These are phyloP conservation scores for Penicillium coprophilum DNA, from an alignment of 495 filamentous ascomycete genomes.

Conservation along the genomic window DNA sequence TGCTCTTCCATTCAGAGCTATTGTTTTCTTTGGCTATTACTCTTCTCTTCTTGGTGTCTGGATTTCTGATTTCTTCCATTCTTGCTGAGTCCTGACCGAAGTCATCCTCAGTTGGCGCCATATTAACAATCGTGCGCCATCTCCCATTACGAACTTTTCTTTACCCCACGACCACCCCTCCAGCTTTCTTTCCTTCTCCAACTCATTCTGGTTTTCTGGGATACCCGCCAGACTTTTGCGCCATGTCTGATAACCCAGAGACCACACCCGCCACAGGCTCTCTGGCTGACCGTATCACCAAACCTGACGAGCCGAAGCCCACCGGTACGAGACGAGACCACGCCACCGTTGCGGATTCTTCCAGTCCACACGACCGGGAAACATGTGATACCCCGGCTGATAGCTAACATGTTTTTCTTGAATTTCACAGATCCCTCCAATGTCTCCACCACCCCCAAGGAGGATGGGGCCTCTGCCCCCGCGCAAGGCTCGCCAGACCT, in stretches of 20 bases:
- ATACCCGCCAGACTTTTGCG: neutral
- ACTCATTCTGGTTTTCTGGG: neutral
- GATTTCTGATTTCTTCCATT: neutral
- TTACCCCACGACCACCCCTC: slow-evolving; percentile 2
- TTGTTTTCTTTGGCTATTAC: slow-evolving; percentile 1
- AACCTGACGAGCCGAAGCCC: slow-evolving; percentile 37
- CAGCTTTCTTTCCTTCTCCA: neutral
- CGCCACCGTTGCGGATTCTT: slow-evolving; percentile 13
- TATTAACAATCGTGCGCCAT: neutral
- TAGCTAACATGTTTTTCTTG: slow-evolving; percentile 11
- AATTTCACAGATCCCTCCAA: slow-evolving; percentile 17
- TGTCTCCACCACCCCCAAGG: slow-evolving; percentile 9
- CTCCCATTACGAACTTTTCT: slow-evolving; percentile 1
- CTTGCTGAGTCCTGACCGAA: neutral
- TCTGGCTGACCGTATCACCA: slow-evolving; percentile 63
- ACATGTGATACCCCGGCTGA: slow-evolving; percentile 8
- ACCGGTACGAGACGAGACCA: slow-evolving; percentile 29
- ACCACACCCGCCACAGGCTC: slow-evolving; percentile 38
- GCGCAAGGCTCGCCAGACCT: slow-evolving; percentile 52
- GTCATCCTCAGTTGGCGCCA: neutral
- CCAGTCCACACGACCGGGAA: neutral
- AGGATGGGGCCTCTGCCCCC: slow-evolving; percentile 52
- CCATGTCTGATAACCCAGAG: slow-evolving; percentile 38
- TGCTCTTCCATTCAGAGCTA: slow-evolving; percentile 1
- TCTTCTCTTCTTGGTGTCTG: neutral